Conservation (phyloP, 176 grass and related monocot species). For the Zoysia japonica region DNA sequence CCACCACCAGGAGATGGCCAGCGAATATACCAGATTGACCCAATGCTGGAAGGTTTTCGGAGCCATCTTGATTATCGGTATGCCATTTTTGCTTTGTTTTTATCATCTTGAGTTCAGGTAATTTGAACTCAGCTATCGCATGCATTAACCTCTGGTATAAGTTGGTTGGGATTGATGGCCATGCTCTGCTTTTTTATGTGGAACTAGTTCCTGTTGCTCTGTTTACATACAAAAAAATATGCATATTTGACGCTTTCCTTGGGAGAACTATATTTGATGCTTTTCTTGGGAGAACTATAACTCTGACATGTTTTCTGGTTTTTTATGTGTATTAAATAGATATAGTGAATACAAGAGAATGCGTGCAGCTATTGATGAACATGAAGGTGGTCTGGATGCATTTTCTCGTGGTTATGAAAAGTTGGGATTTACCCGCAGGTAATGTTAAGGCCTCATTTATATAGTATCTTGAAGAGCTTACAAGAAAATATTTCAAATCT, state of each 20-base stretch:
- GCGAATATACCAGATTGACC: conserved; percentile 82
- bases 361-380: conserved; percentile 69
- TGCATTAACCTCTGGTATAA: background rate
- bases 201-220: conserved; percentile 6
- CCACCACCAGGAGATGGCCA: conserved; percentile 67
- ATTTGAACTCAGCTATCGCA: conserved; percentile 15
- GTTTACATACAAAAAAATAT: background rate
- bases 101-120: conserved; percentile 16
- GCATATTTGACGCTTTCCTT: conserved; percentile 19
- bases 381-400: conserved; percentile 94
- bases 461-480: background rate
- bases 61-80: conserved; percentile 84
- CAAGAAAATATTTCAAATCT: conserved; percentile 23
- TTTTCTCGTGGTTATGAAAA: conserved; percentile 99
- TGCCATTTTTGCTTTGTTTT: background rate
- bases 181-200: background rate
- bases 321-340: conserved; percentile 56
- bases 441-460: conserved; percentile 24
- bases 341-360: conserved; percentile 83
- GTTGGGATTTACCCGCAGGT: conserved; percentile 80
- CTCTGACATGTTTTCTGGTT: background rate
- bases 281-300: conserved; percentile 26
- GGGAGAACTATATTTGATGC: conserved; percentile 11
- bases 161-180: background rate
- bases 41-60: conserved; percentile 52